phyloP scores from a whole-genome alignment of 176 grass and related monocot species.

The Phoenix roebelenii region DNA sequence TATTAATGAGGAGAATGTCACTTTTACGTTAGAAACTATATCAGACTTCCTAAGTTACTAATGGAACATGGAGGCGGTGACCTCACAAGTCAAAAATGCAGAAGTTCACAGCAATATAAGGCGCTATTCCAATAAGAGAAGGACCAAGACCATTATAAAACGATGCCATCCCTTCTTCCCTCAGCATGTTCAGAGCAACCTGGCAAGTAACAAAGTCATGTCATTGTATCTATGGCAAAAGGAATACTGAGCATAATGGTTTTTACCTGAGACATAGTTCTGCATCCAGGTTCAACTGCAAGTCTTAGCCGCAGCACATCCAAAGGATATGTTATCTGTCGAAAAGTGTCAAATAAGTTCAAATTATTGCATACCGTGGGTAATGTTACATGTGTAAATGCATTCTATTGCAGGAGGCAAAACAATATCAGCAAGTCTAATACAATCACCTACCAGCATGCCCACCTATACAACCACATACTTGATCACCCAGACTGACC shows the following conservation, averaged over 20 bases:
- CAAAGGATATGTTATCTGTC: slow-evolving; percentile 93
- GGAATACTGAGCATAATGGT: not conserved
- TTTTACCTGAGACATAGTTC: slow-evolving; percentile 84
- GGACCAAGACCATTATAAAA: slow-evolving; percentile 92
- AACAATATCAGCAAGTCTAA: too few species aligned
- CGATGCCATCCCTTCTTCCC: slow-evolving; percentile 81
- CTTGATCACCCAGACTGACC: too few species aligned
- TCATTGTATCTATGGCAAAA: not conserved
- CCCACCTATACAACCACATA: too few species aligned
- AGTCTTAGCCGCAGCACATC: slow-evolving; percentile 93
- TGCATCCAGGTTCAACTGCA: slow-evolving; percentile 81
- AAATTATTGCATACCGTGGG: too few species aligned
- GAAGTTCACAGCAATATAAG: slow-evolving; percentile 98
- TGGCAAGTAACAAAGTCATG: slow-evolving; percentile 37
- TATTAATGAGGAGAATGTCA: slow-evolving; percentile 8
- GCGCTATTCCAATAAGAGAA: slow-evolving; percentile 87
- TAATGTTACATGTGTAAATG: too few species aligned
- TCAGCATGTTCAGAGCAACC: slow-evolving; percentile 90
- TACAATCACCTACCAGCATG: too few species aligned
- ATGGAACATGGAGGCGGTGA: slow-evolving; percentile 19
- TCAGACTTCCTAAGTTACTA: not conserved
- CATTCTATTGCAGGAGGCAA: too few species aligned
- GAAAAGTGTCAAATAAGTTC: not conserved
- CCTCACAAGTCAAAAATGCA: slow-evolving; percentile 99
- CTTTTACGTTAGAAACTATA: slow-evolving; percentile 6